Base-by-base conservation (phyloP, 306 rosid genomes). In the Albizia julibrissin region DNA sequence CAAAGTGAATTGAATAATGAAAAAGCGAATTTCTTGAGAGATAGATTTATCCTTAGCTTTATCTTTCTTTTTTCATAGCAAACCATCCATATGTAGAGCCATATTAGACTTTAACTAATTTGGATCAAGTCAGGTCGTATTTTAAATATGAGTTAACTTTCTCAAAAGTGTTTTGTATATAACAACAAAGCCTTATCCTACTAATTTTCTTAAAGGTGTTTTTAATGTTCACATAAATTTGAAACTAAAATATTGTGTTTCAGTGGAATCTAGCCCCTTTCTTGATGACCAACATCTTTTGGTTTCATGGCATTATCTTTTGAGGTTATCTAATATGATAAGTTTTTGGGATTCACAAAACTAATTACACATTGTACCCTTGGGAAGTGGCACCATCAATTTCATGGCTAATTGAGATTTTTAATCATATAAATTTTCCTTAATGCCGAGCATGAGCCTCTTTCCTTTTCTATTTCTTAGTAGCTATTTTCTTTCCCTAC, bases 381-480 rank as follows among this genome's bases (percentile, higher is more conserved):
- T 8, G 75, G 54, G n/a, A 33, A 34, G 42, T 24, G 26, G 40
- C 54, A 68, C 18, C 39, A 22, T 79, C 54, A 50, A n/a, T 49
- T 79, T 69, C 54, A 64, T 43, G 19, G 61, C 8, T 15, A 66
- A 66, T 24, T 47, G 34, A 31, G 3, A 12, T 69, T 52, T 62
- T 79, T 69, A 11, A 2, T 4, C 26, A 5, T 42, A 11, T 3
- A 39, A 70, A 43, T 1, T 16, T 79, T 74, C 27, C 52, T 56
- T 82, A 76, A 14, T 76, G 52, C 66, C 16, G 29, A 76, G 62
- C 72, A 37, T 29, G 39, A 39, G 43, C 52, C 10, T 64, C 10
- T 29, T 64, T 29, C 47, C 58, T 50, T 68, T 69, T 66, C 34
- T 39, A 50, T 75, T 64, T 69, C 31, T 46, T 22, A 6, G 21